Base-by-base conservation (phyloP, 2,329 filamentous ascomycete genomes). In the Fusarium sp. region DNA sequence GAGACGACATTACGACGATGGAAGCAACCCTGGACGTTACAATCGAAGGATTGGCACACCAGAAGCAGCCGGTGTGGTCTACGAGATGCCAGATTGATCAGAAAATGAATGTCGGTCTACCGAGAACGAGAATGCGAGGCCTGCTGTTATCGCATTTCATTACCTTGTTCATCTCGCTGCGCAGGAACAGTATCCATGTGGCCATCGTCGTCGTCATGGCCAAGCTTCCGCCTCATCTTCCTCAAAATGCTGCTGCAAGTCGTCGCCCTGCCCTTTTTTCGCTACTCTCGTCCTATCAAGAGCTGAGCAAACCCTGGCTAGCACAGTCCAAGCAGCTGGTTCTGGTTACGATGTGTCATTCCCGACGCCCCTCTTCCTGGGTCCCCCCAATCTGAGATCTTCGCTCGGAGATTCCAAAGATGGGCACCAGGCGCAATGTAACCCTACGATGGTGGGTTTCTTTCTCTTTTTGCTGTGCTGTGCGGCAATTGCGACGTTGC, bases 31-130 rank as follows among this genome's bases (percentile, higher is more conserved):
- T 67, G 58, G 67, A 42, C 59, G 38, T 51, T 64, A 50, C 55
- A 70, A 64, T 44, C 46, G 63, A 56, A 49, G 55, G 67, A 67
- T 64, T 69, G 63, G 55, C 67, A 69, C 67, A 70, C 67, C 62
- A 70, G 49, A 8, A 33, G 33, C 18, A 13, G 49, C 23, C 13
- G 33, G 33, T 25, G 42, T 55, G 31, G 14, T 20, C 16, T 10
- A 23, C 16, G 11, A 33, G 20, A 18, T 31, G 31, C 18, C 40
- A 29, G 49, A 31, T 23, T 20, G 13, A 29, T 13, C 29, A 29
- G 27, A 51, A 8, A 20, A 9, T 31, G 10, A 20, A 29, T 50
- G 46, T 7, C n/a, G 25, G n/a, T 18, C 10, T 50, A 16, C 46
- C 25, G n/a, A 50, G 25, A 20, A 16, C 23, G 10, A 29, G 36